These are phyloP conservation scores for Ganoderma leucocontextum DNA, from an alignment of 1,284 basidiomycete species.

Conservation along the genomic window DNA sequence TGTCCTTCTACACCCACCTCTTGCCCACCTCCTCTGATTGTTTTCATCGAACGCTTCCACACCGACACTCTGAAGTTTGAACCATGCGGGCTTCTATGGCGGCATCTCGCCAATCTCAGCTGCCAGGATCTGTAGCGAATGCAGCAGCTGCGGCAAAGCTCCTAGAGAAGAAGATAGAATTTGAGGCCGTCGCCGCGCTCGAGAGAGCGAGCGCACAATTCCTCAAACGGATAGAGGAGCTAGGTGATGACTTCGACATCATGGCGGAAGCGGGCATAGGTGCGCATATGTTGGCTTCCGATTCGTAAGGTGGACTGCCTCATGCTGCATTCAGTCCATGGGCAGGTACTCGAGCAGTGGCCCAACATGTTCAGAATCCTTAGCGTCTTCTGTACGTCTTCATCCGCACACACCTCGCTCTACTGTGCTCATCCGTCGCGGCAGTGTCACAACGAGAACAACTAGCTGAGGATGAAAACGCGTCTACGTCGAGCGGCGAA, in stretches of 20 bases:
- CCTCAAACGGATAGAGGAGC: conserved; percentile 69
- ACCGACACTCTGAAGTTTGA: neutral
- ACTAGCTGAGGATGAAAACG: conserved; percentile 37
- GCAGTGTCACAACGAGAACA: conserved; percentile 55
- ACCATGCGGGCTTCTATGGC: conserved; percentile 66
- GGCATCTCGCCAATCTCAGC: conserved; percentile 58
- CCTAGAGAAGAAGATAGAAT: conserved; percentile 81
- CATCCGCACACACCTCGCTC: neutral
- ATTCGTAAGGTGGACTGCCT: conserved; percentile 11
- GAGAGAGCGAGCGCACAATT: conserved; percentile 70
- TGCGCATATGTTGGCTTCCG: conserved; percentile 38
- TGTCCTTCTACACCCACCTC: neutral
- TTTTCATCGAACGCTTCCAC: neutral
- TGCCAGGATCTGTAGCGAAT: conserved; percentile 50
- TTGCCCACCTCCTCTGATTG: neutral
- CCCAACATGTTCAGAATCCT: conserved; percentile 83
- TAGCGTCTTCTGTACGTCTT: conserved; percentile 66
- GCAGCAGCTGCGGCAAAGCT: conserved; percentile 63
- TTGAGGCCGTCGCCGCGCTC: conserved; percentile 75
- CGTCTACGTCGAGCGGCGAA: conserved; percentile 37
- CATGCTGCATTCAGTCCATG: conserved; percentile 58
- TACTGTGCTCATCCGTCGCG: neutral
- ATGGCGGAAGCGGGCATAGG: conserved; percentile 81
- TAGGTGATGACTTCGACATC: conserved; percentile 74
- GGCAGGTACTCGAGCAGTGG: conserved; percentile 82